Evolutionary conservation across 768 basidiomycete genomes (phyloP).

Genomic region (Piloderma croceum): DNA sequence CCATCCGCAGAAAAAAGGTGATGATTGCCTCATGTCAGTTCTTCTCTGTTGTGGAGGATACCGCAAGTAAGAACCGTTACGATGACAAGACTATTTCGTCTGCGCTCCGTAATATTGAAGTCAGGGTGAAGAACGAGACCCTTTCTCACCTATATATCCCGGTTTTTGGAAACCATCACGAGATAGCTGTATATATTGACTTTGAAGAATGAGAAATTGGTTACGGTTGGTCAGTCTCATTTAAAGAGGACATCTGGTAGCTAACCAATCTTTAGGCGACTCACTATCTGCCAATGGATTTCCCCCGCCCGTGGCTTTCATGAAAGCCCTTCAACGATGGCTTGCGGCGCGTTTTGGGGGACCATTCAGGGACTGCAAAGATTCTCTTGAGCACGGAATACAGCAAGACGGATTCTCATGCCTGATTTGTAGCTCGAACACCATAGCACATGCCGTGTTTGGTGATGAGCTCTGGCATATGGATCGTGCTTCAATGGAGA

Average conservation of each 20-base stretch:
- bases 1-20: background rate
- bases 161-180: background rate
- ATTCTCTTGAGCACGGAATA: constrained; percentile 6
- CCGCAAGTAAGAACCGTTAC: background rate
- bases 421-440: constrained; percentile 14
- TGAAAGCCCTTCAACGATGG: background rate
- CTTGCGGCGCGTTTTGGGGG: background rate
- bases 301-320: background rate
- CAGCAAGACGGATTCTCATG: constrained; percentile 19
- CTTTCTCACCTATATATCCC: background rate
- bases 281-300: background rate
- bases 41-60: background rate
- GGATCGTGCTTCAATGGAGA: background rate
- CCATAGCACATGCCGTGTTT: constrained; percentile 13
- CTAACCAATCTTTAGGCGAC: background rate
- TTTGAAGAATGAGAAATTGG: background rate
- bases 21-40: background rate
- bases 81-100: background rate
- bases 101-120: background rate
- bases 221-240: background rate
- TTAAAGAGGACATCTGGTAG: background rate
- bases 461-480: constrained; percentile 11
- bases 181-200: background rate
- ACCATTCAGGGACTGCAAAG: background rate
- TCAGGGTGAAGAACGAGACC: background rate